Evolutionary conservation across 805 yeast species (phyloP).

Genomic region (Jamesozyma piceae): DNA sequence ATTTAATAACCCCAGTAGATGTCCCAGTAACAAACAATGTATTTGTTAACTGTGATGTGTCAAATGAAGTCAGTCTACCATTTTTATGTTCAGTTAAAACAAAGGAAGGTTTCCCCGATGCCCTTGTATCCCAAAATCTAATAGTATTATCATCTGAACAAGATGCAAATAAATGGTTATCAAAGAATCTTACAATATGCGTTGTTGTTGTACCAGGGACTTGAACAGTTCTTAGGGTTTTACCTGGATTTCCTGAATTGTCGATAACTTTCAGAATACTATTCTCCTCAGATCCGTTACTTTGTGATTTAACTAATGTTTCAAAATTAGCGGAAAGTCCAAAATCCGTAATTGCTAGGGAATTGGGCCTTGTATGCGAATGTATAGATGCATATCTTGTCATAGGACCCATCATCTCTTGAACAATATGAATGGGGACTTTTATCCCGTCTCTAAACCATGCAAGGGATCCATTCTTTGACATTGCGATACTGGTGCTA

Average conservation of each 20-base stretch:
- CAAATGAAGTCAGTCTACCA: slow-evolving; percentile 25
- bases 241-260: slow-evolving; percentile 27
- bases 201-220: slow-evolving; percentile 28
- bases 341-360: slow-evolving; percentile 23
- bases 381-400: slow-evolving; percentile 26
- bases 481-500: slow-evolving; percentile 29
- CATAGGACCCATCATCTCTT: slow-evolving; percentile 27
- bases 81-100: slow-evolving; percentile 19
- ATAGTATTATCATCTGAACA: slow-evolving; percentile 28
- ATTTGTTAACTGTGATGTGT: slow-evolving; percentile 21
- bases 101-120: slow-evolving; percentile 21
- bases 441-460: slow-evolving; percentile 27
- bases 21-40: slow-evolving; percentile 28
- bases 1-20: slow-evolving; percentile 25
- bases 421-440: slow-evolving; percentile 27
- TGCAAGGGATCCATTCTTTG: slow-evolving; percentile 27
- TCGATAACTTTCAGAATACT: slow-evolving; percentile 26
- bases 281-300: slow-evolving; percentile 22
- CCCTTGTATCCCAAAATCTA: slow-evolving; percentile 29
- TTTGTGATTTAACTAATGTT: slow-evolving; percentile 26
- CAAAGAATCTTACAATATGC: slow-evolving; percentile 26
- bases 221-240: slow-evolving; percentile 18
- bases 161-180: slow-evolving; percentile 25
- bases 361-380: slow-evolving; percentile 17
- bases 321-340: slow-evolving; percentile 21